Evolutionary conservation across 2,329 filamentous ascomycete genomes (phyloP), one percentile per base, ranked within the genome.

Genomic region (Ophiocordyceps camponoti-saundersi): DNA sequence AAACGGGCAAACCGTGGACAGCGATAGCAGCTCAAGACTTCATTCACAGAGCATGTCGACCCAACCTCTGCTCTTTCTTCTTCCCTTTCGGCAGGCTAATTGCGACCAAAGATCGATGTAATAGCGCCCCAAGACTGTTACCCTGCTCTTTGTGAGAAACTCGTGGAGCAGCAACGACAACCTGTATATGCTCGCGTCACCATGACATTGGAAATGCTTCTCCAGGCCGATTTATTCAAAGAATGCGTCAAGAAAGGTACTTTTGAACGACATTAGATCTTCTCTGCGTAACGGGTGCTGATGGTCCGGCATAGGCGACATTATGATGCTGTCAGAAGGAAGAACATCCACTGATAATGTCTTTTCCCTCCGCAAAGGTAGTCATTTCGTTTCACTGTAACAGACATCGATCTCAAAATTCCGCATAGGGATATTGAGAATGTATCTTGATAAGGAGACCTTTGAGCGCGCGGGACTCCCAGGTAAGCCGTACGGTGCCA

Each of bases 271-370:
- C 40, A 18, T 20, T 2, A 10, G 6, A n/a, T 13, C 20, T 26
- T 30, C 22, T 21, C 20, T 44, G 26, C 7, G 18, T 23, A 11
- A 6, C 12, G 36, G 18, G 16, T 13, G 23, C 11, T 32, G 40
- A 32, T 46, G 29, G 43, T 11, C 8, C 20, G 4, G 29, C 5
- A 2, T 49, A 88, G 86, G 86, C 6, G 80, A 87, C 57, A 68
- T 93, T 44, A 62, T 85, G 53, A 85, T 96, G 82, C 72, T 95
- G 2, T 95, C 89, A 0, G 77, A 89, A 60, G 88, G 87, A 13
- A 73, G 74, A 30, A 67, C 73, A 8, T 80, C 78, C 2, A 71
- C 80, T 2, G 82, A 89, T 56, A 85, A 84, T 54, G 70, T 82
- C 3, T 90, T 86, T 59, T 75, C 75, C 0, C 65, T 96, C 1